Base-by-base conservation (phyloP, 352 stramenopile species). In the Discostella stelligera region DNA sequence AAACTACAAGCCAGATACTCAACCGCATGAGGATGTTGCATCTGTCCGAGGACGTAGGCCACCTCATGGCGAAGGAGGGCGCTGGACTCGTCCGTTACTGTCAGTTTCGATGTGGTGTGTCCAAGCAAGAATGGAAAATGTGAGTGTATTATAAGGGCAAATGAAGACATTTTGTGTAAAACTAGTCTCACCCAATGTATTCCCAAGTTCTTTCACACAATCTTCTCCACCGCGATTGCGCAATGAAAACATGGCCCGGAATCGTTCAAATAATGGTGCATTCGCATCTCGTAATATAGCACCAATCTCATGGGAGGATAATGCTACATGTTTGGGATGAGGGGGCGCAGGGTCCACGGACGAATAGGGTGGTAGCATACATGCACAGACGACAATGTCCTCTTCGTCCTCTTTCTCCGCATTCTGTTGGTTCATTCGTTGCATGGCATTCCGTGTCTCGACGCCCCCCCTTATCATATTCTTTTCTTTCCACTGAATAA, bases 231-330 rank as follows among this genome's bases (percentile, higher is more conserved):
- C 97, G 64, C 93, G 90, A 91, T 99, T 99, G 25, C 97, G 93
- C 23, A 99, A 83, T 37, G 95, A 97, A 80, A 99, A 99, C 96
- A 99, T 99, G 55, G 96, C 96, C 48, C 96, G 94, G 83, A 98
- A 98, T 69, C 89, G 74, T 67, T 92, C 80, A 84, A 98, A 98
- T 16, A 99, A 91, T 62, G 93, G 91, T 8, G 84, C 82, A 25
- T 73, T 78, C 64, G 85, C 69, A 89, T 99, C 91, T 49, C 95
- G 80, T 46, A 99, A 85, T 54, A 96, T 89, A 32, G 83, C 74
- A 50, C 95, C 94, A 49, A 99, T 90, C 71, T 94, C 84, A 4
- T 82, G 71, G 0, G 93, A 94, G 0, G 89, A 77, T 58, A 96
- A 88, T 39, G 86, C 73, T 70, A 27, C 66, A 80, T 92, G 89